phyloP scores from a whole-genome alignment of 164 flowering plant genomes.

The Umbilicus rupestris region DNA sequence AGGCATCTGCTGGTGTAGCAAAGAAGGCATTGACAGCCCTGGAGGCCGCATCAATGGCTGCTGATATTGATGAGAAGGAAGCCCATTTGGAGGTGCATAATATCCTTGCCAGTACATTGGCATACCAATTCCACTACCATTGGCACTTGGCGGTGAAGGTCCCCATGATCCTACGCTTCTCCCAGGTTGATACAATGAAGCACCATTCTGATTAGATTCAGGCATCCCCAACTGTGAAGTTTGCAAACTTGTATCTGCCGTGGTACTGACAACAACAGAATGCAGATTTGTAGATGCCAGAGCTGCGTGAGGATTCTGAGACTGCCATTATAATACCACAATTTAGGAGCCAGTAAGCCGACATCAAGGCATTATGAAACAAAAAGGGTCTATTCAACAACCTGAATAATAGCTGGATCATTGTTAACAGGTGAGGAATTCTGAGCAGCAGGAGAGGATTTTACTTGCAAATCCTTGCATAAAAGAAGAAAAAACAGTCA shows the following conservation, averaged over 20 bases:
- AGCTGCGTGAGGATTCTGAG: constrained; percentile 35
- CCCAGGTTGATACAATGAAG: background rate
- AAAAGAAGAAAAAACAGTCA: too few species aligned
- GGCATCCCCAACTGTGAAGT: background rate
- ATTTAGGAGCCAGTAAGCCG: background rate
- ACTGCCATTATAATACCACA: constrained; percentile 35
- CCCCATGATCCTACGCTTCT: constrained; percentile 8
- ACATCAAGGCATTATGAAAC: background rate
- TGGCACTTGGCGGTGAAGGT: constrained; percentile 1
- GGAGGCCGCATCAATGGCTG: constrained; percentile 7
- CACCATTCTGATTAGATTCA: background rate
- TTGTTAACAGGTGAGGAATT: constrained; percentile 44
- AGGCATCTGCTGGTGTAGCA: background rate
- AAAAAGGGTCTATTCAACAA: constrained; percentile 9
- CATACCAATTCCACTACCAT: constrained; percentile 7
- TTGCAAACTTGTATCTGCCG: background rate
- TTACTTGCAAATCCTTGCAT: constrained; percentile 76
- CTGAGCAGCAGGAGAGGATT: constrained; percentile 74
- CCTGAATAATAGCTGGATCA: constrained; percentile 95
- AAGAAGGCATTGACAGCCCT: background rate
- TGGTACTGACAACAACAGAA: background rate
- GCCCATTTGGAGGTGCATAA: background rate
- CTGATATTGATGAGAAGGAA: background rate
- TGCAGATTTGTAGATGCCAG: background rate
- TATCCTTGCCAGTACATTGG: constrained; percentile 6